These are phyloP conservation scores for Botrytis galanthina DNA, from an alignment of 2,329 filamentous ascomycete genomes.

Conservation along the genomic window DNA sequence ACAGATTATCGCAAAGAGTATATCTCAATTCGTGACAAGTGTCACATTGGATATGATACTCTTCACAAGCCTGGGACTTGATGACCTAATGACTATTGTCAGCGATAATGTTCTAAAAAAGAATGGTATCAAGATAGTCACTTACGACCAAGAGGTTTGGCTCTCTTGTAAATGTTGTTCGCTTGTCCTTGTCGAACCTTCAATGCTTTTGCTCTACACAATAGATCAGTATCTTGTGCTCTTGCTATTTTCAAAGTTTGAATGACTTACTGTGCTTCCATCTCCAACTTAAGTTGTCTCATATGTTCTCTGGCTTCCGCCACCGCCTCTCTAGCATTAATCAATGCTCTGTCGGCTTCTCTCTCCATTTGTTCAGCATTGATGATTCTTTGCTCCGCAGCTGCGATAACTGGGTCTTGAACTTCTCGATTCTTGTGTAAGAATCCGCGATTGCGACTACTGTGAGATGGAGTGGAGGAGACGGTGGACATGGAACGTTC, in stretches of 20 bases:
- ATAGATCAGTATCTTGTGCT: neutral
- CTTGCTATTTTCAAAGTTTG: too few relatives aligned
- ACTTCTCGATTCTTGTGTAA: conserved; percentile 12
- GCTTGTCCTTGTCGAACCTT: conserved; percentile 17
- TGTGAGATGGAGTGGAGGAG: conserved; percentile 4
- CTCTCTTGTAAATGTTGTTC: conserved; percentile 15
- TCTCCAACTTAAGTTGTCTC: conserved; percentile 3
- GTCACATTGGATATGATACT: neutral
- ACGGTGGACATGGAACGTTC: conserved; percentile 16
- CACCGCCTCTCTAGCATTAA: conserved; percentile 14
- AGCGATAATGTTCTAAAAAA: neutral
- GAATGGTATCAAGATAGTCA: neutral
- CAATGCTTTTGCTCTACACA: conserved; percentile 5
- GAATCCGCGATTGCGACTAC: neutral
- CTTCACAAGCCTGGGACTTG: neutral
- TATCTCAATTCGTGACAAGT: neutral
- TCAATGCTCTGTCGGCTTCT: conserved; percentile 17
- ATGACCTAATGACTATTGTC: neutral
- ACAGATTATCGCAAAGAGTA: neutral
- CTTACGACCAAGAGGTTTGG: conserved; percentile 21
- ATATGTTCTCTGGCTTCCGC: conserved; percentile 17
- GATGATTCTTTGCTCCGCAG: conserved; percentile 16
- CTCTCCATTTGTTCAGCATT: conserved; percentile 15
- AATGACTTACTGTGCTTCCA: conserved; percentile 15
- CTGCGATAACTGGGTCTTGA: conserved; percentile 14